Percentiles rank a stretch among this genome's conserved stretches.
Evolutionary conservation across 2,329 filamentous ascomycete species (phyloP).

Genomic region (Phaeophleospora eucalypticola): DNA sequence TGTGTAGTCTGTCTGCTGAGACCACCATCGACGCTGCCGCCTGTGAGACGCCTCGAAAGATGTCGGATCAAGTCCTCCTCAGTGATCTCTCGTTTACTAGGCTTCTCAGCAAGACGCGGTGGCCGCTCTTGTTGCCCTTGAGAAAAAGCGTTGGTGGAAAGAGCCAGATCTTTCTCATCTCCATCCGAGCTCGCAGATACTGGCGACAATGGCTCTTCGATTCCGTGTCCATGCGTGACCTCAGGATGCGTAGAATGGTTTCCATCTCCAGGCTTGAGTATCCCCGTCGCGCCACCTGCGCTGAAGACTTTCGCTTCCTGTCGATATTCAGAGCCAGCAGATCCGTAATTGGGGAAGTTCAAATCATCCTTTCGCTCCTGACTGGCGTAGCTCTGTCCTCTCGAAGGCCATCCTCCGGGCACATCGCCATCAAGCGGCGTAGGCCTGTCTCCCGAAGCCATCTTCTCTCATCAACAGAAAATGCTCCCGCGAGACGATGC

Average conservation of each 20-base stretch:
- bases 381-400: background rate
- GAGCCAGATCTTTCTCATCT: background rate
- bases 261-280: background rate
- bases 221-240: background rate
- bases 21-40: conserved; percentile 22
- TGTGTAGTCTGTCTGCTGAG: conserved; percentile 21
- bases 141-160: background rate
- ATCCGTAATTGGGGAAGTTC: background rate
- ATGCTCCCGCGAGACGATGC: too few species aligned
- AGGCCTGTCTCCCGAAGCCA: background rate
- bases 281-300: background rate
- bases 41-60: conserved; percentile 49
- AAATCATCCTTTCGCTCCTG: background rate
- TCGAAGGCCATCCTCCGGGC: background rate
- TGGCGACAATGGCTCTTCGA: background rate
- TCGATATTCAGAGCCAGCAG: background rate
- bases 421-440: conserved; percentile 3
- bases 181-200: background rate
- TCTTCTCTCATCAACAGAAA: background rate
- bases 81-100: conserved; percentile 31
- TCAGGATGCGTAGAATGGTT: background rate
- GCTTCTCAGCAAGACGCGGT: background rate
- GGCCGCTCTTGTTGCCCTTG: background rate
- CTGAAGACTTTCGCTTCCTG: background rate
- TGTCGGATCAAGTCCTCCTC: conserved; percentile 53